A percentile compares a stretch with the other conserved stretches of the same genome.
phyloP scores from a whole-genome alignment of 2,329 filamentous ascomycete species.

The Sarocladium strictum region DNA sequence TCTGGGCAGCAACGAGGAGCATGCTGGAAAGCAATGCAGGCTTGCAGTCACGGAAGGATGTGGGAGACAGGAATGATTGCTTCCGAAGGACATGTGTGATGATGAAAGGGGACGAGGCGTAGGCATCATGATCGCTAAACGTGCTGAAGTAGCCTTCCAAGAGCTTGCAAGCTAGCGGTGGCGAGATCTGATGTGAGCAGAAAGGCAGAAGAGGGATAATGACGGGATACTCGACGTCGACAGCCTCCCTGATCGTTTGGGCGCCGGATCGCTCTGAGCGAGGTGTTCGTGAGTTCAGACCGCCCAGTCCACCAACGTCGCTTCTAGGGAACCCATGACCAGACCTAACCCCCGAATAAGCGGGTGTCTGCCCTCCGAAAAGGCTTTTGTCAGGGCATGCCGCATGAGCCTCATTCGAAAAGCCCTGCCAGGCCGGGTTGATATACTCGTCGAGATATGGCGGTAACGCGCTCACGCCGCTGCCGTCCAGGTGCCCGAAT shows the following conservation, averaged over 20 bases:
- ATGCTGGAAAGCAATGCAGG: neutral
- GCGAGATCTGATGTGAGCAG: constrained; percentile 1
- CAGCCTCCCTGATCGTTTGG: neutral
- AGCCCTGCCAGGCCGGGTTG: constrained; percentile 1
- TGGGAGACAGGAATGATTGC: neutral
- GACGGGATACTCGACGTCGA: neutral
- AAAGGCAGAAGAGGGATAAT: neutral
- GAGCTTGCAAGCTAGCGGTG: neutral
- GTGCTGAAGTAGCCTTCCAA: constrained; percentile 6
- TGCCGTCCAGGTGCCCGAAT: neutral
- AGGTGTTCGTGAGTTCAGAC: neutral
- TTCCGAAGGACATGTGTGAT: neutral
- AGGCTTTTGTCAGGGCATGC: neutral
- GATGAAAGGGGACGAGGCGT: constrained; percentile 1
- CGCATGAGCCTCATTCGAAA: neutral
- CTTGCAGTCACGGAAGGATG: neutral
- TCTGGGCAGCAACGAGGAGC: neutral
- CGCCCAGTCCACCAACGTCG: neutral
- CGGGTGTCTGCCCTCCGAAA: neutral
- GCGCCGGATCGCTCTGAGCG: neutral
- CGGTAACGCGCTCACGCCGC: neutral
- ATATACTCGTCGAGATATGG: neutral
- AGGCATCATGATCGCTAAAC: constrained; percentile 5
- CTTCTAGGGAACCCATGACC: neutral
- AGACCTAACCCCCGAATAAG: neutral